Evolutionary conservation across 2,329 filamentous ascomycete species (phyloP).

Genomic region (Trichoderma sp.): DNA sequence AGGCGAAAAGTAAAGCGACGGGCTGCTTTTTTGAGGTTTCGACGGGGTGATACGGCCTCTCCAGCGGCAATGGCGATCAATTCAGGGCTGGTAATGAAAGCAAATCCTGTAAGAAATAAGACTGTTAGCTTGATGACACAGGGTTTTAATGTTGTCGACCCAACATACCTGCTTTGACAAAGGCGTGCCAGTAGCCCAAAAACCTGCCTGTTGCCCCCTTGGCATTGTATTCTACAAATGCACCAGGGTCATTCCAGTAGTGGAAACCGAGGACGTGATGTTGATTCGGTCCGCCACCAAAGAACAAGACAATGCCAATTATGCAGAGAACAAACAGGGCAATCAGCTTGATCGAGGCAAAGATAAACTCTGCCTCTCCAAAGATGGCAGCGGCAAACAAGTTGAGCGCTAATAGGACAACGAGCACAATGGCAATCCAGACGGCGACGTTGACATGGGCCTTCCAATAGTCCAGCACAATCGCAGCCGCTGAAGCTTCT

Average conservation of each 20-base stretch:
- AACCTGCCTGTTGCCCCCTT: slow-evolving; percentile 50
- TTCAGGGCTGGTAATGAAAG: slow-evolving; percentile 62
- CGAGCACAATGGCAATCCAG: slow-evolving; percentile 57
- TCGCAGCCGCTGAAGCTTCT: slow-evolving; percentile 55
- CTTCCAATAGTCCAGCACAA: slow-evolving; percentile 61
- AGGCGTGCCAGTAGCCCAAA: slow-evolving; percentile 56
- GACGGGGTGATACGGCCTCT: slow-evolving; percentile 61
- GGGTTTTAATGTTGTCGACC: background rate
- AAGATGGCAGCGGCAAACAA: slow-evolving; percentile 56
- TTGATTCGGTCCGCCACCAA: slow-evolving; percentile 52
- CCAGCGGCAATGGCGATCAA: slow-evolving; percentile 61
- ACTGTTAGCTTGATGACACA: background rate
- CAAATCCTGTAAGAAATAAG: slow-evolving; percentile 46
- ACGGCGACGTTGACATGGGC: slow-evolving; percentile 49
- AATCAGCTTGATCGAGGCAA: slow-evolving; percentile 58
- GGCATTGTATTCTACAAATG: slow-evolving; percentile 48
- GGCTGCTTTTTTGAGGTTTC: slow-evolving; percentile 64
- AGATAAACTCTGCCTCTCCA: slow-evolving; percentile 61
- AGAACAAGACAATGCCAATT: slow-evolving; percentile 53
- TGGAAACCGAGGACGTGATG: slow-evolving; percentile 45
- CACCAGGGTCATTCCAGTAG: slow-evolving; percentile 39
- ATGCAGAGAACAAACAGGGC: slow-evolving; percentile 57
- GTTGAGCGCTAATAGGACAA: slow-evolving; percentile 54
- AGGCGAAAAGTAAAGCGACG: slow-evolving; percentile 60
- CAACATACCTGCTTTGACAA: slow-evolving; percentile 38